Conservation (phyloP, 805 yeast species). For the Pichia manshurica region DNA sequence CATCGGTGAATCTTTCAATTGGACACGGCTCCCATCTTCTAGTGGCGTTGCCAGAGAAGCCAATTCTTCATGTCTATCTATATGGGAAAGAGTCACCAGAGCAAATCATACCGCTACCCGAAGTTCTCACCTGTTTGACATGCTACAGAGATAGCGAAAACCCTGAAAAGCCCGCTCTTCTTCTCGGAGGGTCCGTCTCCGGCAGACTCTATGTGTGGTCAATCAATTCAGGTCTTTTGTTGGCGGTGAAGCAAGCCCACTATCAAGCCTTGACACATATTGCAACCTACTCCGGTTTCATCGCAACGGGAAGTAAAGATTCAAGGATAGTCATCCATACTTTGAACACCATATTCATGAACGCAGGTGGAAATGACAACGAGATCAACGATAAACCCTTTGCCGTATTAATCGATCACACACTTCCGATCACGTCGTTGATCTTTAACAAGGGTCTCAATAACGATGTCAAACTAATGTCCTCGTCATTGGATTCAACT, state of each 20-base stretch:
- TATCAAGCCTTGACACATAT: slow-evolving; percentile 68
- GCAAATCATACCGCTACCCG: slow-evolving; percentile 82
- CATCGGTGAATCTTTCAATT: slow-evolving; percentile 42
- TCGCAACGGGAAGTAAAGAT: slow-evolving; percentile 77
- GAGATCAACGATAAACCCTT: slow-evolving; percentile 47
- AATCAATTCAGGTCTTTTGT: slow-evolving; percentile 63
- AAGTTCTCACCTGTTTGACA: slow-evolving; percentile 55
- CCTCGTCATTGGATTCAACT: slow-evolving; percentile 71
- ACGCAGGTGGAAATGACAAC: slow-evolving; percentile 8
- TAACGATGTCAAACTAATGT: slow-evolving; percentile 57
- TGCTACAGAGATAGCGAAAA: slow-evolving; percentile 17
- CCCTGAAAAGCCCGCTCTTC: slow-evolving; percentile 37
- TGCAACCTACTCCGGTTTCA: slow-evolving; percentile 55
- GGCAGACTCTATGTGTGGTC: slow-evolving; percentile 89
- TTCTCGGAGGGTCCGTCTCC: slow-evolving; percentile 68
- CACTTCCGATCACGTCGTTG: slow-evolving; percentile 40
- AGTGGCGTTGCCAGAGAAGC: slow-evolving; percentile 63
- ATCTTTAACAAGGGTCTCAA: slow-evolving; percentile 41
- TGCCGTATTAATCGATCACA: slow-evolving; percentile 55
- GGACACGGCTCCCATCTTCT: slow-evolving; percentile 49
- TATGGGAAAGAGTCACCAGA: slow-evolving; percentile 68
- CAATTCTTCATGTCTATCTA: slow-evolving; percentile 66
- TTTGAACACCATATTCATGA: slow-evolving; percentile 34
- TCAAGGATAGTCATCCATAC: slow-evolving; percentile 64
- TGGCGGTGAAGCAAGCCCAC: slow-evolving; percentile 74